A percentile compares a stretch with the other conserved stretches of the same genome.
phyloP scores from a whole-genome alignment of 768 basidiomycete species.

The Dendrothele bispora region DNA sequence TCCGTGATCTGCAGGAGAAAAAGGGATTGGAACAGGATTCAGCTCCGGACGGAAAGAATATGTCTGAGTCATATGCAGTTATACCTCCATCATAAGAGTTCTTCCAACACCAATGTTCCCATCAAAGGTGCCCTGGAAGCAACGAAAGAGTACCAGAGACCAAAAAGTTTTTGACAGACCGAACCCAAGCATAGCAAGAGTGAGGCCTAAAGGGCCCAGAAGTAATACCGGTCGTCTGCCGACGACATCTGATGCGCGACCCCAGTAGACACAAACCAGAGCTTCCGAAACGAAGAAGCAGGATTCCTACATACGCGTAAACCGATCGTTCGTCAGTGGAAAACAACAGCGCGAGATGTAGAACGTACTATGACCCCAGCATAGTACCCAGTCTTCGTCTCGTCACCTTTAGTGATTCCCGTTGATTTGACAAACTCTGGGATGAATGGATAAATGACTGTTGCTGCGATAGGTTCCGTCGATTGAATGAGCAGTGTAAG shows the following conservation, averaged over 20 bases:
- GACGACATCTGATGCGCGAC: constrained; percentile 28
- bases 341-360: not conserved
- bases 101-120: constrained; percentile 27
- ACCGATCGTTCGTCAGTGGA: not conserved
- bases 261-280: constrained; percentile 29
- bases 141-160: constrained; percentile 22
- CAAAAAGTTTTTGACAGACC: constrained; percentile 26
- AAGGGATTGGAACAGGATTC: not conserved
- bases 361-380: constrained; percentile 17
- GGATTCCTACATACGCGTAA: constrained; percentile 21
- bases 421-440: constrained; percentile 9
- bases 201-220: constrained; percentile 28
- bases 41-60: not conserved
- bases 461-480: constrained; percentile 29
- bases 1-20: constrained; percentile 22
- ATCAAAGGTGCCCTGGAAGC: constrained; percentile 29
- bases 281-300: constrained; percentile 28
- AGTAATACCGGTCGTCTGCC: constrained; percentile 30
- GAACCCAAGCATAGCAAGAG: constrained; percentile 26
- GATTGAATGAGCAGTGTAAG: constrained; percentile 35
- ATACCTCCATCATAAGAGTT: constrained; percentile 26
- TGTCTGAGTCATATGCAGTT: constrained; percentile 6
- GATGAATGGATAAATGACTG: constrained; percentile 25
- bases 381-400: constrained; percentile 19
- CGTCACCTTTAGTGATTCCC: constrained; percentile 16